Percentiles rank a stretch among this genome's conserved stretches.
These are phyloP conservation scores for Eimeria sp. DNA, from an alignment of 169 alveolate species.

Conservation along the genomic window DNA sequence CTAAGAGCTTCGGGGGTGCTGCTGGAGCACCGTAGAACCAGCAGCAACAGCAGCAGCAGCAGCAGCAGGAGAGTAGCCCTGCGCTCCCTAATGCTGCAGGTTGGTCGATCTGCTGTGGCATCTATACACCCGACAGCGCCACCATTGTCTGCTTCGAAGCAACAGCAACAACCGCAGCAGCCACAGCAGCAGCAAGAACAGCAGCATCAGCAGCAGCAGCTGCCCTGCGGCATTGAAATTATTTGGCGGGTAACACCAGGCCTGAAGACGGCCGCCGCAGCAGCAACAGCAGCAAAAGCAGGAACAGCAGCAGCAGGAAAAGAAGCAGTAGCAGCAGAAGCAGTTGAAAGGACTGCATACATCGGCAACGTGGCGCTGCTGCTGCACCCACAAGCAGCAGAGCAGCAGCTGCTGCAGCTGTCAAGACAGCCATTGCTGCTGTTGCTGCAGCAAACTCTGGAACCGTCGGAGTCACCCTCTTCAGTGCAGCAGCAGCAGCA, in stretches of 20 bases:
- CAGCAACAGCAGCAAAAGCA: conserved; percentile 26
- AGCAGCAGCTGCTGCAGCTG: conserved; percentile 67
- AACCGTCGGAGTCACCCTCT: neutral
- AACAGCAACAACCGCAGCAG: conserved; percentile 25
- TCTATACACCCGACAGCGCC: conserved; percentile 52
- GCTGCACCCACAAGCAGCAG: conserved; percentile 59
- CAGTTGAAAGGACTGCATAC: conserved; percentile 19
- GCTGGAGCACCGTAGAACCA: conserved; percentile 49
- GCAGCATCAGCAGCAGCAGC: conserved; percentile 44
- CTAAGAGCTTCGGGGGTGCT: conserved; percentile 54
- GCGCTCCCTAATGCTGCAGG: conserved; percentile 3
- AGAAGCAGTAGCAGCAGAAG: conserved; percentile 32
- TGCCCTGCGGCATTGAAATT: conserved; percentile 16
- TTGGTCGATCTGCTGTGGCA: conserved; percentile 29
- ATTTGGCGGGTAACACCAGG: conserved; percentile 15
- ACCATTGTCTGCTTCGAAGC: neutral
- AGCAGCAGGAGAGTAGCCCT: conserved; percentile 30
- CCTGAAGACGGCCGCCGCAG: neutral
- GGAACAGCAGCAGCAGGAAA: conserved; percentile 15
- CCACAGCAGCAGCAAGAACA: conserved; percentile 34
- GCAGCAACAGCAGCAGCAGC: conserved; percentile 48
- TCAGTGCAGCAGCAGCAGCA: conserved; percentile 33
- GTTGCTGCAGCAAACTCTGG: conserved; percentile 35
- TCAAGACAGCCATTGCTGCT: conserved; percentile 4
- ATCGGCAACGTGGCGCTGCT: conserved; percentile 54